Base-by-base conservation (phyloP, 225 moss, liverwort and hornwort species). In the Pseudisothecium myosuroides region DNA sequence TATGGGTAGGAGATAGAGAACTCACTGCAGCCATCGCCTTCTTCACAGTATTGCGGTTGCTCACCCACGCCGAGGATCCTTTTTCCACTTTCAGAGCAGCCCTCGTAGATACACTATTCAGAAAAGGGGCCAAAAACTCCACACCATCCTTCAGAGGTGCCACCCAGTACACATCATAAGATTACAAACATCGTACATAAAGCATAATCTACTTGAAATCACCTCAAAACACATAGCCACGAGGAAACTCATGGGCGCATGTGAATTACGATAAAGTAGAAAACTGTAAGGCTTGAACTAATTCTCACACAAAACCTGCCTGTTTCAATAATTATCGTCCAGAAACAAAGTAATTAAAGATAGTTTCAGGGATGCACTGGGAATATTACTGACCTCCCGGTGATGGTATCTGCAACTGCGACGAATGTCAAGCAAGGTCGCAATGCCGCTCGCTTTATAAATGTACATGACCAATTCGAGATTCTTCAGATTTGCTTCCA, bases 361-460 rank as follows among this genome's bases (percentile, higher is more conserved):
- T 20, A 31, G 28, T 74, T 64, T 67, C 68, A 72, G 72, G 61
- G 55, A 66, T 87, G 52, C 26, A 67, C 59, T 81, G 39, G 85
- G 74, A 80, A 23, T 50, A 50, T 50, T 39, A 83, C 93, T 78
- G 65, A 95, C 98, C 96, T 95, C 94, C 15, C 95, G 86, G 87
- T 96, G 97, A 91, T 98, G 97, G 88, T 98, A 98, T 91, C 95
- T 95, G 55, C 94, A 88, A 81, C 90, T 91, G 85, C 97, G 93
- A 68, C 98, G 94, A 43, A 98, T 94, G 83, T 98, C 98, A 23
- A 98, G 93, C 92, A 98, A 83, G 83, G 97, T 98, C 58, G 98
- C 90, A 59, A 98, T 88, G 52, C 98, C 96, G 87, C 98, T 98
- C 23, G 92, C 91, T 88, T 85, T 93, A 76, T 95, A 95, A 80